Evolutionary conservation across 2,329 filamentous ascomycete genomes (phyloP), one percentile per base, ranked within the genome.

Genomic region (Penicillium sp.): DNA sequence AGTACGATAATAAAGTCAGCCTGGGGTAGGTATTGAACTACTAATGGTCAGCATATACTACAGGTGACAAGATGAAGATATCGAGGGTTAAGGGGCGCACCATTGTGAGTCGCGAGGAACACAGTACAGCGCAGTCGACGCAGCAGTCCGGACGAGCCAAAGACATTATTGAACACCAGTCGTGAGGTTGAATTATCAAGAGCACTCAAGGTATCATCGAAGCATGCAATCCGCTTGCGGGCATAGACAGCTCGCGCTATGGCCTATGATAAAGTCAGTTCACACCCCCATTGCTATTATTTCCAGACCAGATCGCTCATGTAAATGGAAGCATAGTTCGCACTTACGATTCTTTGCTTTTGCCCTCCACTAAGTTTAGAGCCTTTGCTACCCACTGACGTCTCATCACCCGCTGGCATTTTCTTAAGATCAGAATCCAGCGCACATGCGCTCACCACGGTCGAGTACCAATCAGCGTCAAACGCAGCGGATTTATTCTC

Each of bases 311-410:
- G 21, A 12, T 31, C 29, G 29, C 29, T 12, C 10, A n/a, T 15
- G 27, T 3, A 25, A 2, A 17, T 3, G 8, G 3, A 12, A 8
- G 8, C 10, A 38, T 31, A 19, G 29, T 31, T 31, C 10, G 6
- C 25, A 60, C 61, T 51, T 8, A 64, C 64, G 43, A 79, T 70
- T 58, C 78, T 71, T 58, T 79, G 76, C 60, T 71, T 78, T 55
- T 80, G 78, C 8, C 78, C 78, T 53, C 78, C 78, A 59, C 78
- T 80, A 23, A 81, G 66, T 45, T 73, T 70, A 48, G 75, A 69
- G 27, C 78, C 78, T 61, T 75, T 75, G 50, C 74, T 79, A 6
- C 78, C 78, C 29, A 78, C 73, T 29, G 70, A 57, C 10, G 77
- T 79, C 27, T 73, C 61, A 38, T 70, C 70, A 0, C 68, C 66